Evolutionary conservation across 1,284 basidiomycete genomes (phyloP).

Genomic region (Papiliotrema flavescens): DNA sequence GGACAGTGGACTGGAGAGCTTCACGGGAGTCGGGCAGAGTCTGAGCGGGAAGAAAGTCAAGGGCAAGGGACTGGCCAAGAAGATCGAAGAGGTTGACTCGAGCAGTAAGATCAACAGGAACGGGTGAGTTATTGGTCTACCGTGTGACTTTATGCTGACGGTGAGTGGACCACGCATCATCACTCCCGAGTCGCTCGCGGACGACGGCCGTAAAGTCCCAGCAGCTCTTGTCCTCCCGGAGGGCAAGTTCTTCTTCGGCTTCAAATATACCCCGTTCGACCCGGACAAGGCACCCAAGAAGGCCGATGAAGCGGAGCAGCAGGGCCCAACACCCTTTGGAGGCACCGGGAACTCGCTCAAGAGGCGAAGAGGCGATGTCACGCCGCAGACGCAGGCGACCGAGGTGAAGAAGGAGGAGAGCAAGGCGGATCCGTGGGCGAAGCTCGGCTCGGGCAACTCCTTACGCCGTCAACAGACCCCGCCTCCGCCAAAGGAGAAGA

Average conservation of each 20-base stretch:
- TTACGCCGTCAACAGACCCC: slow-evolving; percentile 13
- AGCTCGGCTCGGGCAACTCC: slow-evolving; percentile 41
- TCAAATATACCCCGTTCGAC: slow-evolving; percentile 67
- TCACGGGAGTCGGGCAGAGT: slow-evolving; percentile 89
- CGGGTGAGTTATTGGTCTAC: slow-evolving; percentile 60
- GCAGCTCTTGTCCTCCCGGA: slow-evolving; percentile 85
- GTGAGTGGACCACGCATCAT: slow-evolving; percentile 76
- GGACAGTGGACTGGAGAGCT: slow-evolving; percentile 65
- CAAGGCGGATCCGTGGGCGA: slow-evolving; percentile 45
- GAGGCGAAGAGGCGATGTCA: background rate
- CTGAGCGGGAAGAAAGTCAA: slow-evolving; percentile 82
- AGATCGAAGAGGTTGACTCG: slow-evolving; percentile 71
- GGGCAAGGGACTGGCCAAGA: slow-evolving; percentile 82
- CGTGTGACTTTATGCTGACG: background rate
- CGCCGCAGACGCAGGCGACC: background rate
- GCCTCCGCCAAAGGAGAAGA: background rate
- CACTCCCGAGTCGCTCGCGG: slow-evolving; percentile 70
- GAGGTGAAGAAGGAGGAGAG: slow-evolving; percentile 18
- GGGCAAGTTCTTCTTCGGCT: slow-evolving; percentile 93
- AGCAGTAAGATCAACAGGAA: slow-evolving; percentile 83
- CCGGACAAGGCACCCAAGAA: slow-evolving; percentile 48
- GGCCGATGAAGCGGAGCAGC: slow-evolving; percentile 31
- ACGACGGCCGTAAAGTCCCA: slow-evolving; percentile 74
- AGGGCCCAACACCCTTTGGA: slow-evolving; percentile 29
- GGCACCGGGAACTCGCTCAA: slow-evolving; percentile 43